These are phyloP conservation scores for Penicillium lividum DNA, from an alignment of 495 filamentous ascomycete species.

Conservation along the genomic window DNA sequence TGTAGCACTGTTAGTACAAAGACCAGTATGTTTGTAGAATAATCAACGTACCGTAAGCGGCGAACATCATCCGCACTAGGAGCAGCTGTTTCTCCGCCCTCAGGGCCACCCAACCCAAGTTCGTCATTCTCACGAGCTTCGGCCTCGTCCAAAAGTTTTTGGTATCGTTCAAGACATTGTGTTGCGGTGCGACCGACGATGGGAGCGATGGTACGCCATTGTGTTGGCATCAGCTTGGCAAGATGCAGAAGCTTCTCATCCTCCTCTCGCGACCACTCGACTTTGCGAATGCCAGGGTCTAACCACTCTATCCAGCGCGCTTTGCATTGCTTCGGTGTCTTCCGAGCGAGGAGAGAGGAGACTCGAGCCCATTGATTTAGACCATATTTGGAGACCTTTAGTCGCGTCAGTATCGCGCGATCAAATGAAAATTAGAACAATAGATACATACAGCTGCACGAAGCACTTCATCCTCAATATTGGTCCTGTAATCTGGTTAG, in stretches of 20 bases:
- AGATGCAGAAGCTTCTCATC: slow-evolving; percentile 96
- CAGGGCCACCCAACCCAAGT: slow-evolving; percentile 82
- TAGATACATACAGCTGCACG: slow-evolving; percentile 66
- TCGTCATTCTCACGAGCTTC: slow-evolving; percentile 85
- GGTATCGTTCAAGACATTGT: slow-evolving; percentile 94
- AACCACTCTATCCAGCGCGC: slow-evolving; percentile 98
- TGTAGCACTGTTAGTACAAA: slow-evolving; percentile 30
- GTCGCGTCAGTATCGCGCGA: slow-evolving; percentile 23
- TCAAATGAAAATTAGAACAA: neutral
- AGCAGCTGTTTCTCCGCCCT: slow-evolving; percentile 82
- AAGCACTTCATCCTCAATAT: slow-evolving; percentile 92
- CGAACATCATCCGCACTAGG: slow-evolving; percentile 94
- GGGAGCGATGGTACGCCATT: slow-evolving; percentile 97
- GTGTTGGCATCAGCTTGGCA: slow-evolving; percentile 97
- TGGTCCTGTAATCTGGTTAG: slow-evolving; percentile 52
- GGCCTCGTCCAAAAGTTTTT: slow-evolving; percentile 93
- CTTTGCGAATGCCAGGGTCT: slow-evolving; percentile 94
- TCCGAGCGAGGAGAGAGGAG: slow-evolving; percentile 93
- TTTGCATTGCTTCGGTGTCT: slow-evolving; percentile 99
- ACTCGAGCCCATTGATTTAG: slow-evolving; percentile 99
- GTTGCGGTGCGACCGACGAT: slow-evolving; percentile 96
- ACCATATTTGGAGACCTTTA: slow-evolving; percentile 86
- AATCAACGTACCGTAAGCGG: slow-evolving; percentile 59
- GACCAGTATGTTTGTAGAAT: neutral
- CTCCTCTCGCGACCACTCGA: slow-evolving; percentile 98